phyloP scores from a whole-genome alignment of 1,284 basidiomycete species.

The Xerocomus nothofagi region DNA sequence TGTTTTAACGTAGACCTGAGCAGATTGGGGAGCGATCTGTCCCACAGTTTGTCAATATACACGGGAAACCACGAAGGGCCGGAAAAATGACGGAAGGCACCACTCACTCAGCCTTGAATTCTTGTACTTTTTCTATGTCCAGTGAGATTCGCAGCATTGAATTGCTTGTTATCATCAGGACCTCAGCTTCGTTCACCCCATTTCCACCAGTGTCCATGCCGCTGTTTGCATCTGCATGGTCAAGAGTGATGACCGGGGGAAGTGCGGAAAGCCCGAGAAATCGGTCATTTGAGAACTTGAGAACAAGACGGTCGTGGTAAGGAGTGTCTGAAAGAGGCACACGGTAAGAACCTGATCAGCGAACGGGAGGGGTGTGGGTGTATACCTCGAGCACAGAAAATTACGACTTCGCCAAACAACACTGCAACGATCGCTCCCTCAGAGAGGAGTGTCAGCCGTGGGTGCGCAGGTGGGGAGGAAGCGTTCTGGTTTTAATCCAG shows the following conservation, averaged over 20 bases:
- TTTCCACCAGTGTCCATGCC: conserved; percentile 12
- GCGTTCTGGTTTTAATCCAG: conserved; percentile 50
- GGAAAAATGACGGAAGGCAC: not conserved
- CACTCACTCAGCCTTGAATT: conserved; percentile 59
- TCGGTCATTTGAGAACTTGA: conserved; percentile 65
- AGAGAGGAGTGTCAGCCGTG: conserved; percentile 59
- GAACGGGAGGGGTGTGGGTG: not conserved
- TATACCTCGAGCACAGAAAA: conserved; percentile 64
- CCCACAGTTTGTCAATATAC: conserved; percentile 34
- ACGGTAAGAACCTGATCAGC: not conserved
- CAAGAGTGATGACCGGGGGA: conserved; percentile 24
- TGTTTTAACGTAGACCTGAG: conserved; percentile 87
- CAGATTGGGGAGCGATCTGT: conserved; percentile 61
- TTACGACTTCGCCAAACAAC: conserved; percentile 77
- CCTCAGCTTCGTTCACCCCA: conserved; percentile 43
- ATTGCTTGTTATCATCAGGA: conserved; percentile 64
- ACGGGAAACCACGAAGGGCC: conserved; percentile 37
- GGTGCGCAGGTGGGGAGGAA: conserved; percentile 67
- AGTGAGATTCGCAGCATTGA: conserved; percentile 66
- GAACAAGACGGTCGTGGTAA: conserved; percentile 68
- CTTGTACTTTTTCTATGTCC: conserved; percentile 58
- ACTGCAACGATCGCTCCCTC: conserved; percentile 58
- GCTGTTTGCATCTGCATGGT: conserved; percentile 20
- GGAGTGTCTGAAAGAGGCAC: conserved; percentile 51
- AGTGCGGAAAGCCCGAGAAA: conserved; percentile 68